Conservation (phyloP, 1,284 basidiomycete species). For the Malassezia vespertilionis region DNA sequence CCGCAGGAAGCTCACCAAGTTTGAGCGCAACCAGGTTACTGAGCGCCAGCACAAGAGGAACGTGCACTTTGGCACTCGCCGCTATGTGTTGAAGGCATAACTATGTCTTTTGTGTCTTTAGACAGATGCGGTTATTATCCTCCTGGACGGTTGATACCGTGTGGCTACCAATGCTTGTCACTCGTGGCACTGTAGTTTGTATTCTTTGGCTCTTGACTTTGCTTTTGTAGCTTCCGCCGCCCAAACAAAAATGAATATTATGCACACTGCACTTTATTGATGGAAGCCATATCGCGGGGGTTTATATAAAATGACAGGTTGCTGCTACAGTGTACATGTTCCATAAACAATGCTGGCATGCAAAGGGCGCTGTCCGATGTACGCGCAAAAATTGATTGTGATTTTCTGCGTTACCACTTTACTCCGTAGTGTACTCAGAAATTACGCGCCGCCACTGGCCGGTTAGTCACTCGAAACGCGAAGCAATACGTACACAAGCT, state of each 20-base stretch:
- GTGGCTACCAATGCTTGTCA: neutral
- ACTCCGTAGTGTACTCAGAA: neutral
- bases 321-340: too few species aligned
- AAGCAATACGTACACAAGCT: constrained; percentile 16
- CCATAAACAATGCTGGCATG: too few species aligned
- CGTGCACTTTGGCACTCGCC: constrained; percentile 45
- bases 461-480: neutral
- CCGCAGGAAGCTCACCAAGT: constrained; percentile 78
- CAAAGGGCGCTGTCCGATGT: too few species aligned
- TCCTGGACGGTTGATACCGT: neutral
- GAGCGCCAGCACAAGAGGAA: constrained; percentile 47
- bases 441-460: constrained; percentile 14
- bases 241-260: constrained; percentile 8
- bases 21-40: constrained; percentile 39
- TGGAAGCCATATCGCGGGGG: neutral
- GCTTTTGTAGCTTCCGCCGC: constrained; percentile 12
- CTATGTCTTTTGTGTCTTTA: neutral
- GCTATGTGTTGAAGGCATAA: constrained; percentile 47
- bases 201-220: constrained; percentile 3
- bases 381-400: too few species aligned
- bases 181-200: constrained; percentile 16
- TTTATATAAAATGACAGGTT: too few species aligned
- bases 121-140: neutral
- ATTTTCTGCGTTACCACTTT: neutral
- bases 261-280: neutral